Evolutionary conservation across 495 filamentous ascomycete genomes (phyloP).

Genomic region (Glarea lozoyensis): DNA sequence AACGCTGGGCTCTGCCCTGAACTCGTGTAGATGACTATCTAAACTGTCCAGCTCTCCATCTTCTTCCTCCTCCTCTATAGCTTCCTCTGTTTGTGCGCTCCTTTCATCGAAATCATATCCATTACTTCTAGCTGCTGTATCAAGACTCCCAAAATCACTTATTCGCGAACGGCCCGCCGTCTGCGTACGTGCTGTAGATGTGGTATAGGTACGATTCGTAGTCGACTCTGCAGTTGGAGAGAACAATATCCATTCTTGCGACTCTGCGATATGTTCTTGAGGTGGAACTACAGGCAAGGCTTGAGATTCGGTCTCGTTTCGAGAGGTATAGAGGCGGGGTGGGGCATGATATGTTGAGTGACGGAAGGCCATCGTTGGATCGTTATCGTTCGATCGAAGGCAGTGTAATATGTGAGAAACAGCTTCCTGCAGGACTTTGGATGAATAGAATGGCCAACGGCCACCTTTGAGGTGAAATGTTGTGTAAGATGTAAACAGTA

Average conservation of each 20-base stretch:
- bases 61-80: conserved; percentile 37
- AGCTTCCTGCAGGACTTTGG: no score
- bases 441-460: no score
- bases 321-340: conserved; percentile 36
- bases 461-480: no score
- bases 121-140: conserved; percentile 48
- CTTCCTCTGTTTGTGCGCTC: conserved; percentile 34
- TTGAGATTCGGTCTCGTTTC: conserved; percentile 17
- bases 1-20: conserved; percentile 54
- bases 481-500: no score
- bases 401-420: no score
- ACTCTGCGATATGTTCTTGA: conserved; percentile 46
- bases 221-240: conserved; percentile 60
- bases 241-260: conserved; percentile 95
- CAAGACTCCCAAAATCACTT: conserved; percentile 80
- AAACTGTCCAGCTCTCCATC: conserved; percentile 83
- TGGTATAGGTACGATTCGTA: conserved; percentile 57
- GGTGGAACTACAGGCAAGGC: conserved; percentile 16
- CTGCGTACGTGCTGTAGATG: conserved; percentile 61
- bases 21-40: conserved; percentile 81
- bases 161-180: conserved; percentile 68
- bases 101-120: conserved; percentile 34
- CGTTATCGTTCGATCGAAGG: no score
- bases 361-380: conserved; percentile 67
- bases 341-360: conserved; percentile 57